Evolutionary conservation across 176 grass and related monocot species (phyloP), one percentile per base, ranked within the genome.

Genomic region (Oropetium thomaeum): DNA sequence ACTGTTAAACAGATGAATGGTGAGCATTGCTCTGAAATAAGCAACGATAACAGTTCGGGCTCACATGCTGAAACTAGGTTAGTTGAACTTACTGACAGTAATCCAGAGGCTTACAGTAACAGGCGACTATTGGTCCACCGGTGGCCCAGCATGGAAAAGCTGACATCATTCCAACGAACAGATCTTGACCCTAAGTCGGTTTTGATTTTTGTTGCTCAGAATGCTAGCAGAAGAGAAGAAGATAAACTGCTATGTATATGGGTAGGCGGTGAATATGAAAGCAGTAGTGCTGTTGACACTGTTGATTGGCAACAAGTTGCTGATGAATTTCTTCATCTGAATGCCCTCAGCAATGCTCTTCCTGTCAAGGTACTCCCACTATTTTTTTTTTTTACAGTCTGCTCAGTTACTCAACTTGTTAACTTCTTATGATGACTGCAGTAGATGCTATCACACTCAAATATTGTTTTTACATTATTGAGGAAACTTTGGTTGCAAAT

Each of bases 101-200:
- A 71, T 47, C 64, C 65, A 39, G 79, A 88, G 79, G 73, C 16
- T 52, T 76, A 51, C 43, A 65, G 39, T 53, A 57, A 70, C 0
- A 4, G 31, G 43, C 81, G 55, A 64, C 70, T 71, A 17, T 49
- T 84, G 79, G 89, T 90, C 7, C 92, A 95, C 85, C 81, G 40
- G 9, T 99, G 96, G 96, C 89, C 96, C 52, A 76, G 69, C 79
- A 90, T 86, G 92, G 96, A 92, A 78, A 87, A 92, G 63, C 65
- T 95, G 65, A 79, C 61, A 67, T 78, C 70, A 58, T 88, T 89
- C 35, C 43, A 85, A 42, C 86, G 22, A 13, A 79, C 88, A 44
- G 82, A 92, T 88, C 79, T 95, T 74, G 96, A 99, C 64, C 70
- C 89, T 2, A 92, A 90, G 77, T 86, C 87, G 32, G 96, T 90